Evolutionary conservation across 139 green algal species (phyloP).

Genomic region (Micromonas commoda): DNA sequence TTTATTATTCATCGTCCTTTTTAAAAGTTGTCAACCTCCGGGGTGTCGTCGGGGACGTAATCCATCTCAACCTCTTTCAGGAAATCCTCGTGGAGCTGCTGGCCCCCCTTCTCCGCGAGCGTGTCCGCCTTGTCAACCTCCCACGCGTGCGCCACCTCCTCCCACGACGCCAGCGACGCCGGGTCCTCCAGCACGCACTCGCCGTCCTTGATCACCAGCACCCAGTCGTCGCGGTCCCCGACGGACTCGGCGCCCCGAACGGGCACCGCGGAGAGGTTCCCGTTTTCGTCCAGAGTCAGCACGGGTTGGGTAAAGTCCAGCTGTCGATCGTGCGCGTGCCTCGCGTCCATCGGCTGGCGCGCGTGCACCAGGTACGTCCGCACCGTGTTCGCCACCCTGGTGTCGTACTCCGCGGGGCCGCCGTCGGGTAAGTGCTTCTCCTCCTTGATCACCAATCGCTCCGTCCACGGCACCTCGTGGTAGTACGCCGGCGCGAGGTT

Average conservation of each 20-base stretch:
- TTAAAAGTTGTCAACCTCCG: constrained; percentile 14
- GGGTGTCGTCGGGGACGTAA: constrained; percentile 11
- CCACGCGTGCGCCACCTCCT: background rate
- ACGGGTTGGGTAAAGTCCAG: constrained; percentile 21
- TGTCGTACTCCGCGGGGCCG: background rate
- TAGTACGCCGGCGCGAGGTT: constrained; percentile 2
- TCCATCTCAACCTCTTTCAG: background rate
- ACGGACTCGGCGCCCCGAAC: background rate
- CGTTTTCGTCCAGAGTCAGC: background rate
- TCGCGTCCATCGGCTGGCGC: background rate
- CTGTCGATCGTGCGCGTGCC: background rate
- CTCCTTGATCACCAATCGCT: background rate
- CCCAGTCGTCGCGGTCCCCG: background rate
- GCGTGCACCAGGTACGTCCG: constrained; percentile 7
- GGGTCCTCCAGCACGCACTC: background rate
- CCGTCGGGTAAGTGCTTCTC: background rate
- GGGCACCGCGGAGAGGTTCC: background rate
- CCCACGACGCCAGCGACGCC: background rate
- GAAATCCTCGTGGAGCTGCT: constrained; percentile 7
- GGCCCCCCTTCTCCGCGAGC: background rate
- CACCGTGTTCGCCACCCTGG: background rate
- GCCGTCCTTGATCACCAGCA: constrained; percentile 8
- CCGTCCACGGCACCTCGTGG: constrained; percentile 7
- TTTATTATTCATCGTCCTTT: background rate
- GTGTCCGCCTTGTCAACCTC: background rate